Base-by-base conservation (phyloP, 805 yeast genomes). In the Saccharomycopsis sp. region DNA sequence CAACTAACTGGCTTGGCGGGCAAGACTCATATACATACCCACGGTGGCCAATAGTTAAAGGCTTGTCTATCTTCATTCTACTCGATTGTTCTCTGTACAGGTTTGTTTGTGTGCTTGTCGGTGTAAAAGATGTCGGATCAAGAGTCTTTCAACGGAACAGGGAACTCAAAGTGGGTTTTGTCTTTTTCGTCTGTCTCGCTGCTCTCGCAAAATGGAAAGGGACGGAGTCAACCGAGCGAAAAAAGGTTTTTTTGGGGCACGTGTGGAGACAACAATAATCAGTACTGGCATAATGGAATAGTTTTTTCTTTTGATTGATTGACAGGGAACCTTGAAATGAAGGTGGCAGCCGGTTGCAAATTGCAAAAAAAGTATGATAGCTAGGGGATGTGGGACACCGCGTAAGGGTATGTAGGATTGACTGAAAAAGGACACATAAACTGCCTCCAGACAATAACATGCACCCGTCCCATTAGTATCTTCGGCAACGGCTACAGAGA, bases 21-120 rank as follows among this genome's bases (percentile, higher is more conserved):
- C 44, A 37, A 12, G 12, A 37, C 44, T 37, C 44, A 44, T 12
- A 16, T 44, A 44, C 48, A 16, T 44, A 44, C 48, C 48, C 48
- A 44, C 48, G 48, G 21, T 44, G 48, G 48, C 48, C 48, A 44
- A 44, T 44, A 18, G 48, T 44, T 44, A 44, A 18, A 44, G 48
- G 48, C 21, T 44, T 44, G 8, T n/a, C 21, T 8, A 12, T 16
- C 18, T 18, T 44, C 48, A 44, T 44, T 44, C 7, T 44, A 44
- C 21, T 12, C n/a, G 44, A 12, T 37, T n/a, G 44, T 12, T 37
- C 44, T 44, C 48, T 16, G 48, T 44, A 44, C 16, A 44, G 5
- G 12, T 29, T 7, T 29, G 37, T 29, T 29, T 29, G 12, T 29
- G 12, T 12, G 12, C 9, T 7, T 12, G 37, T 29, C 37, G 5